These are phyloP conservation scores for Polychaeton citri DNA, from an alignment of 2,329 filamentous ascomycete species.

Conservation along the genomic window DNA sequence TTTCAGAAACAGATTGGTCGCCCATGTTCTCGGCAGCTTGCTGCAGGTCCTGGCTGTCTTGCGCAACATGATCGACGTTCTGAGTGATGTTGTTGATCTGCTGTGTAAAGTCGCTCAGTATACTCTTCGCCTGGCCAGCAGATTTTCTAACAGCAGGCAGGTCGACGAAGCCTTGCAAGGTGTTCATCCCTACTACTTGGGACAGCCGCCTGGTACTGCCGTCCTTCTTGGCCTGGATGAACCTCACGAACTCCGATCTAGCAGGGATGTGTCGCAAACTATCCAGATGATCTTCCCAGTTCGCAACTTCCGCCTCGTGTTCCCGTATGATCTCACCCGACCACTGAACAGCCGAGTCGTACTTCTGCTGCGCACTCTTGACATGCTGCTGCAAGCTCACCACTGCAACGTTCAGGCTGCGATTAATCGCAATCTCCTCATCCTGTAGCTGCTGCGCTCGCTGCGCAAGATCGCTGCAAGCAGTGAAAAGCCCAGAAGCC, in stretches of 20 bases:
- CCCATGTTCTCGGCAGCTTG: slow-evolving; percentile 30
- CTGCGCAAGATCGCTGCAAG: slow-evolving; percentile 53
- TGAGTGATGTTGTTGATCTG: slow-evolving; percentile 29
- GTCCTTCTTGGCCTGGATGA: slow-evolving; percentile 16
- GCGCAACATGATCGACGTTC: slow-evolving; percentile 27
- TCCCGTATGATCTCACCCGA: slow-evolving; percentile 53
- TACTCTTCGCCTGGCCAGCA: slow-evolving; percentile 49
- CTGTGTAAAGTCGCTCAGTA: slow-evolving; percentile 52
- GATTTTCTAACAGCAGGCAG: slow-evolving; percentile 59
- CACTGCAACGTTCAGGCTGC: slow-evolving; percentile 71
- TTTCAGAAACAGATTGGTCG: slow-evolving; percentile 8
- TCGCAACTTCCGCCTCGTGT: slow-evolving; percentile 48
- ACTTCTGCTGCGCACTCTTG: slow-evolving; percentile 57
- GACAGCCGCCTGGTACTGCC: slow-evolving; percentile 12
- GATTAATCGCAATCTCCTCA: slow-evolving; percentile 64
- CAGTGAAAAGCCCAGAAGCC: slow-evolving; percentile 57
- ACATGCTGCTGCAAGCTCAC: slow-evolving; percentile 71
- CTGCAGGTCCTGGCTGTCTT: slow-evolving; percentile 31
- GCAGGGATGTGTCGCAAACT: slow-evolving; percentile 52
- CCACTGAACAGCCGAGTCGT: slow-evolving; percentile 58
- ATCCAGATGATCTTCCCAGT: slow-evolving; percentile 56
- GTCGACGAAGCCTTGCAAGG: slow-evolving; percentile 65
- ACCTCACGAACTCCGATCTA: slow-evolving; percentile 48
- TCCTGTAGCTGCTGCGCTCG: slow-evolving; percentile 52
- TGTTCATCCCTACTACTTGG: slow-evolving; percentile 36